These are phyloP conservation scores for Jaminaea rosea DNA, from an alignment of 1,284 basidiomycete genomes.

Conservation along the genomic window DNA sequence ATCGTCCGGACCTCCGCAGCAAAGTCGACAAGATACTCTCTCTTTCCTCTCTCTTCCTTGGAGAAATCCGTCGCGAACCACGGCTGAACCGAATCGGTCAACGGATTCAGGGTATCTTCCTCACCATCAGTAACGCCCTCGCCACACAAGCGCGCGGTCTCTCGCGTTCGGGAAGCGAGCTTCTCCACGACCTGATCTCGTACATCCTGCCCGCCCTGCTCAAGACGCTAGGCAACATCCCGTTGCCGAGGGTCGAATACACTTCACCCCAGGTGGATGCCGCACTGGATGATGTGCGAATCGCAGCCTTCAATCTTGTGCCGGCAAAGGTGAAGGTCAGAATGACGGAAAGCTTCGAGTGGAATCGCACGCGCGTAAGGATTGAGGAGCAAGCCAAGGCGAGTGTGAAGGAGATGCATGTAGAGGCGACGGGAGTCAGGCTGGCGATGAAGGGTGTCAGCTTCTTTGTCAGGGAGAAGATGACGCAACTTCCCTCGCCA, in stretches of 20 bases:
- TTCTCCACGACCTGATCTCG: neutral
- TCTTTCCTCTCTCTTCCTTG: neutral
- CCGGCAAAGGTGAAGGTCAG: constrained; percentile 1
- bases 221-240: constrained; percentile 2
- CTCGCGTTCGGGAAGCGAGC: neutral
- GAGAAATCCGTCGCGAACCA: neutral
- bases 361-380: too few species aligned
- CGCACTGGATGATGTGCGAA: constrained; percentile 5
- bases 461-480: constrained; percentile 7
- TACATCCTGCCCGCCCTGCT: constrained; percentile 1
- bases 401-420: neutral
- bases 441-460: constrained; percentile 3
- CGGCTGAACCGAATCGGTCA: neutral
- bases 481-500: neutral
- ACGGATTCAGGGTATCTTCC: neutral
- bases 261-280: constrained; percentile 7
- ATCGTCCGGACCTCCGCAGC: neutral
- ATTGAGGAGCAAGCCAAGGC: neutral
- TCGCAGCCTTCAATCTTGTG: constrained; percentile 1
- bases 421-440: neutral
- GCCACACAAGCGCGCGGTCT: neutral
- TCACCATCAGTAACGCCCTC: neutral
- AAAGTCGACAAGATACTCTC: neutral
- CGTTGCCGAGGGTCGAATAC: constrained; percentile 9
- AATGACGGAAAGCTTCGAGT: neutral